A percentile compares a stretch with the other conserved stretches of the same genome.
These are phyloP conservation scores for Aristolochia contorta DNA, from an alignment of 164 flowering plant species.

Conservation along the genomic window DNA sequence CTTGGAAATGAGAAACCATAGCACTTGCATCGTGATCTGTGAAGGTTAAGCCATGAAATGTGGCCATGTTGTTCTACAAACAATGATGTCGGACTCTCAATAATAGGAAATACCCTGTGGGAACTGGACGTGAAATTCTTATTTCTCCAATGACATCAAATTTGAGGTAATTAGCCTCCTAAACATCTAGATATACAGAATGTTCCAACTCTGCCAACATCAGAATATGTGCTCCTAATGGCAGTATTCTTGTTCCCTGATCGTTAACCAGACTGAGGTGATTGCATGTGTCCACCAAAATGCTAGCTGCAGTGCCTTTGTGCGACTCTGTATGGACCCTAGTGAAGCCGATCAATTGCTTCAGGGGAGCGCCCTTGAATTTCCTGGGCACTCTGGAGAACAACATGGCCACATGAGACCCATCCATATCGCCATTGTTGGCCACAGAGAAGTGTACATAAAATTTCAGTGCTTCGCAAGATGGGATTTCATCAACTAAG, in stretches of 20 bases:
- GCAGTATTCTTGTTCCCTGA: constrained; percentile 44
- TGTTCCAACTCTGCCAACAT: constrained; percentile 40
- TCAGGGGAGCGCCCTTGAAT: constrained; percentile 42
- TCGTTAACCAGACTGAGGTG: constrained; percentile 59
- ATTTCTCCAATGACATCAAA: no score
- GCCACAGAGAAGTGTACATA: constrained; percentile 35
- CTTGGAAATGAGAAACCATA: no score
- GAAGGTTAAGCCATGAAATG: no score
- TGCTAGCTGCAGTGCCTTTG: constrained; percentile 29
- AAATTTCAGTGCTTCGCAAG: constrained; percentile 56
- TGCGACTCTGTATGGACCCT: constrained; percentile 36
- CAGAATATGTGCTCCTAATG: constrained; percentile 51
- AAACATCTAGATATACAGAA: constrained; percentile 1
- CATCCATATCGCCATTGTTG: constrained; percentile 66
- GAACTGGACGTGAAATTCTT: no score
- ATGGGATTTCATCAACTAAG: constrained; percentile 31
- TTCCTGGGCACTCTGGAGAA: constrained; percentile 29
- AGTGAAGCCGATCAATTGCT: constrained; percentile 65
- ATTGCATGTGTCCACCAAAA: constrained; percentile 65
- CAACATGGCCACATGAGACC: constrained; percentile 66
- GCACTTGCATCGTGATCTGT: no score
- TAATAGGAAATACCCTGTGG: no score
- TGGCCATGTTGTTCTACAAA: no score
- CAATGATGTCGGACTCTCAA: no score
- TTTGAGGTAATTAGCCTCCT: background rate